Evolutionary conservation across 2,329 filamentous ascomycete species (phyloP), one percentile per base, ranked within the genome.

Genomic region (Tolypocladium tropicale): DNA sequence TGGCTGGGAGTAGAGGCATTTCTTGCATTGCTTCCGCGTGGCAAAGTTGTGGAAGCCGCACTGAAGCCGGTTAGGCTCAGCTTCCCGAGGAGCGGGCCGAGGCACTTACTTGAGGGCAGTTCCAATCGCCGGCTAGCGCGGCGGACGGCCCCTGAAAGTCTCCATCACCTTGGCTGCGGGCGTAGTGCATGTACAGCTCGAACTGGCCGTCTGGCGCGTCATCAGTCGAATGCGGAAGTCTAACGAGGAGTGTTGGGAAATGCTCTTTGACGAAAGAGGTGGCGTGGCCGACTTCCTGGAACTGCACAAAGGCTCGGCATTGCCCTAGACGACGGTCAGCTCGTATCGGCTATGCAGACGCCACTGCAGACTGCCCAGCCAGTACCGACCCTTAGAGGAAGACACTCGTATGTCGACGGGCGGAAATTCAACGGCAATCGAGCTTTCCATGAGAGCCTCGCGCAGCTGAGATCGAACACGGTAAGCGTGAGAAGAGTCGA

Each of bases 261-360:
- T 76, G 67, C 59, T 70, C 67, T 63, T 73, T 72, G 59, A 78
- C 65, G 63, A 78, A 75, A 54, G 68, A 57, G 56, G 71, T 56
- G 54, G 76, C 68, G 59, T 76, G 63, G 53, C 73, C 67, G 52
- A 75, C 57, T 58, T 70, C 59, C 57, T 70, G 62, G 59, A 77
- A 72, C 60, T 76, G 67, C 37, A 78, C 68, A 63, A 76, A 76
- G 23, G 74, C 71, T 50, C 73, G 68, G 37, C 68, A 67, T 56
- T 67, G 63, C 23, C 72, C 75, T 76, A 37, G n/a, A n/a, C 2
- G 12, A n/a, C 43, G 55, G 66, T 59, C 64, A 62, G 53, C 10
- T 41, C 36, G 18, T 7, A 21, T n/a, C 6, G n/a, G 32, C 53
- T 37, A 3, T 48, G 6, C 37, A 10, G 14, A 34, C n/a, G n/a